These are phyloP conservation scores for Panaeolus papilionaceus DNA, from an alignment of 768 basidiomycete genomes.

Conservation along the genomic window DNA sequence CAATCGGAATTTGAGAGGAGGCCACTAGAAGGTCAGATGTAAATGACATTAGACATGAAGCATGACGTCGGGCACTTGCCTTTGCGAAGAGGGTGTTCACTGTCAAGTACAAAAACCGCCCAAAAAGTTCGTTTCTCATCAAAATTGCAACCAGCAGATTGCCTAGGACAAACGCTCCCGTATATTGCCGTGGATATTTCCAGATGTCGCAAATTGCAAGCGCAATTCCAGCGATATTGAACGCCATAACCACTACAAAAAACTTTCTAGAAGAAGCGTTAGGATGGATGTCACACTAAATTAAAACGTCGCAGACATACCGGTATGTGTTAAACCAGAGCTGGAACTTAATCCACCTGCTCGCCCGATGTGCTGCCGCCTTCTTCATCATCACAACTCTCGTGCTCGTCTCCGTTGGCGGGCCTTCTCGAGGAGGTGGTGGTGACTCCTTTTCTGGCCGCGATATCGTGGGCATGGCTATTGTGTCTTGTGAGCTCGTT, in stretches of 20 bases:
- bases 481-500: not conserved
- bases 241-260: conserved; percentile 62
- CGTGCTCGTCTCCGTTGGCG: not conserved
- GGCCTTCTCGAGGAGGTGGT: conserved; percentile 1
- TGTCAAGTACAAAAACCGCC: conserved; percentile 72
- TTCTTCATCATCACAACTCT: conserved; percentile 31
- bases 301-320: conserved; percentile 38
- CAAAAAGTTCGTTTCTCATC: conserved; percentile 84
- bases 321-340: conserved; percentile 86
- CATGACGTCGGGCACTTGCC: conserved; percentile 41
- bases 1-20: conserved; percentile 61
- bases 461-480: not conserved
- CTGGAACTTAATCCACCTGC: conserved; percentile 60
- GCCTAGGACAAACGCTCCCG: conserved; percentile 76
- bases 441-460: not conserved
- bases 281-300: not conserved
- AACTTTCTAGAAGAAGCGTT: conserved; percentile 60
- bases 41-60: not conserved
- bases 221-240: conserved; percentile 66
- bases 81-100: conserved; percentile 84
- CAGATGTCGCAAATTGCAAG: conserved; percentile 69
- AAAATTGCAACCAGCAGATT: conserved; percentile 77
- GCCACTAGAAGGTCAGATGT: conserved; percentile 42
- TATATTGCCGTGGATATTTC: conserved; percentile 69
- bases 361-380: conserved; percentile 37